These are phyloP conservation scores for Ambrosiella beaveri DNA, from an alignment of 2,329 filamentous ascomycete genomes.

Conservation along the genomic window DNA sequence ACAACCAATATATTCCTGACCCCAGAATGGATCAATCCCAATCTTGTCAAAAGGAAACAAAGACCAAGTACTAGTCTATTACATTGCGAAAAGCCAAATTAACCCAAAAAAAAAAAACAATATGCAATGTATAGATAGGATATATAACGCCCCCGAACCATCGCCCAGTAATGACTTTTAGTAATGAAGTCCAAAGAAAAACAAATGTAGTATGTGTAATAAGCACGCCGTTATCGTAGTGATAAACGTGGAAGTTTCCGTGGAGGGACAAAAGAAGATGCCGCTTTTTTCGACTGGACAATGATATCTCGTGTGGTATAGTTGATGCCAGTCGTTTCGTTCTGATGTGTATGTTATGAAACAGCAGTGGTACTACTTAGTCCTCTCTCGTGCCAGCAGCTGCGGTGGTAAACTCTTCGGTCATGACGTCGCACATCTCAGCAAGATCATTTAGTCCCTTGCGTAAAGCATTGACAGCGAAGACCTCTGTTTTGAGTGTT, in stretches of 20 bases:
- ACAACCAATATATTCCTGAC: slow-evolving; percentile 1
- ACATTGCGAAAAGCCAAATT: not conserved
- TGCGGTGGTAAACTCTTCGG: slow-evolving; percentile 67
- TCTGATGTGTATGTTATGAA: not conserved
- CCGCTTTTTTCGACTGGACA: not conserved
- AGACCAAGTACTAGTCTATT: not conserved
- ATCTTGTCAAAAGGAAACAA: not conserved
- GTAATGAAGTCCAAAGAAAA: not conserved
- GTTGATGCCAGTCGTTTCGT: not conserved
- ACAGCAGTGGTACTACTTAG: not conserved
- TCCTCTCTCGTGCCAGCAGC: slow-evolving; percentile 29
- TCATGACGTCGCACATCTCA: slow-evolving; percentile 81
- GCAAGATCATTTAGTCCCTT: slow-evolving; percentile 82
- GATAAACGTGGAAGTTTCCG: not conserved
- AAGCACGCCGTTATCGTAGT: not conserved
- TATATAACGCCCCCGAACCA: slow-evolving; percentile 10
- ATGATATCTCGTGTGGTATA: not conserved
- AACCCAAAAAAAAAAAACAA: slow-evolving; percentile 1
- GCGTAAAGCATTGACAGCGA: slow-evolving; percentile 68
- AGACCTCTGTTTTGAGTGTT: slow-evolving; percentile 40
- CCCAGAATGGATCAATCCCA: not conserved
- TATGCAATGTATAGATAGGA: slow-evolving; percentile 6
- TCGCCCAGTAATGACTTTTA: slow-evolving; percentile 6
- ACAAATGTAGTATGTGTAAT: not conserved
- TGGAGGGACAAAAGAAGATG: not conserved